Evolutionary conservation across 1,139 yeast genomes (phyloP).

Genomic region (Geotrichum australiense): DNA sequence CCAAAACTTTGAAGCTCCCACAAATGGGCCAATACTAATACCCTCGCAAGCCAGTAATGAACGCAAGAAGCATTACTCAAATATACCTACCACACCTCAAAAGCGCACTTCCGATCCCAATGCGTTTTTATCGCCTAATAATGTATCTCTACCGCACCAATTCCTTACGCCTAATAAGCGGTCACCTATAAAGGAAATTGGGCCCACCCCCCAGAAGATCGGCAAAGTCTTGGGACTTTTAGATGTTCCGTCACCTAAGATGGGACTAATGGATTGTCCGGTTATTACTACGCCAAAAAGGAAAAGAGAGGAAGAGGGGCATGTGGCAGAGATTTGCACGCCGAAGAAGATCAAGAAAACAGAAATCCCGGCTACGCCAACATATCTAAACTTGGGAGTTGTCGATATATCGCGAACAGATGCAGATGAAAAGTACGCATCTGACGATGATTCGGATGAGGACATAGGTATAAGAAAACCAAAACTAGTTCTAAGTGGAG

Average conservation of each 20-base stretch:
- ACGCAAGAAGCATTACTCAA: neutral
- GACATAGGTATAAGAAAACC: constrained; percentile 15
- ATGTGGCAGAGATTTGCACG: constrained; percentile 1
- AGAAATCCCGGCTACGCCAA: constrained; percentile 13
- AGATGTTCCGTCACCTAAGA: constrained; percentile 38
- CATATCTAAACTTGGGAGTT: constrained; percentile 9
- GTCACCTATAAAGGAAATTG: constrained; percentile 38
- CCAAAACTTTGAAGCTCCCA: neutral
- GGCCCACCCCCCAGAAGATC: constrained; percentile 72
- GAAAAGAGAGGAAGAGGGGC: constrained; percentile 2
- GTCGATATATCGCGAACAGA: neutral
- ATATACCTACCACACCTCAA: constrained; percentile 1
- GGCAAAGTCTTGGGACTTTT: constrained; percentile 64
- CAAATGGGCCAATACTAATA: neutral
- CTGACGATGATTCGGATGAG: constrained; percentile 7
- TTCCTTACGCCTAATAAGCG: neutral
- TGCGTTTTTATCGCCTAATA: neutral
- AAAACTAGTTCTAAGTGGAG: constrained; percentile 16
- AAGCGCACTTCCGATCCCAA: neutral
- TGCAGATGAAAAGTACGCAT: neutral
- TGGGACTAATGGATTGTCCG: constrained; percentile 6
- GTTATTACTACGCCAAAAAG: constrained; percentile 3
- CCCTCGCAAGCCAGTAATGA: constrained; percentile 11
- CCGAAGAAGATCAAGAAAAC: constrained; percentile 1
- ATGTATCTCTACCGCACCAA: neutral